A percentile compares a stretch with the other conserved stretches of the same genome.
These are phyloP conservation scores for Candida morakotiae DNA, from an alignment of 805 yeast species.

Conservation along the genomic window DNA sequence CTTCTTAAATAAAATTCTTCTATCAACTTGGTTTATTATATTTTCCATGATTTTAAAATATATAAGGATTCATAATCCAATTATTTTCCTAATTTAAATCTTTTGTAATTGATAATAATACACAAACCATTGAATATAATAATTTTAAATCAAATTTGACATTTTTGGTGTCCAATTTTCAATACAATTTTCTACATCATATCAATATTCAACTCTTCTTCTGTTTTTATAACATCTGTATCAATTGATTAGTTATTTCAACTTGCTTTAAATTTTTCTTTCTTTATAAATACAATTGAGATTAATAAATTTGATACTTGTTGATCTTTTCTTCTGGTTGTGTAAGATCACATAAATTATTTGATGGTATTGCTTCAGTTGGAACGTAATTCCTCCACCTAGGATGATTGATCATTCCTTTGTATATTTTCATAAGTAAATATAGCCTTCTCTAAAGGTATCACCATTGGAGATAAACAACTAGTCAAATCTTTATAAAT, in stretches of 20 bases:
- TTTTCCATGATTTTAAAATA: slow-evolving; percentile 67
- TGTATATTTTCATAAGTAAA: slow-evolving; percentile 26
- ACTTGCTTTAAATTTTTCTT: no score
- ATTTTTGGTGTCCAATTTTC: slow-evolving; percentile 27
- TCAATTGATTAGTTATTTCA: no score
- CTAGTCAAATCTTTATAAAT: slow-evolving; percentile 27
- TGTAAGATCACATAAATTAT: no score
- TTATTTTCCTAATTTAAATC: slow-evolving; percentile 20
- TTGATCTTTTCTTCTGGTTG: no score
- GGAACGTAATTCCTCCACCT: no score
- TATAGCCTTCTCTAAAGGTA: slow-evolving; percentile 31
- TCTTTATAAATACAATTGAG: no score
- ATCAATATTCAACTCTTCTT: slow-evolving; percentile 38
- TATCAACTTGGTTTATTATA: slow-evolving; percentile 51
- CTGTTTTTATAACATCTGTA: no score
- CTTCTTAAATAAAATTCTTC: slow-evolving; percentile 29
- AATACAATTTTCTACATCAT: slow-evolving; percentile 28
- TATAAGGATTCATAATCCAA: slow-evolving; percentile 57
- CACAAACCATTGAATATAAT: slow-evolving; percentile 28
- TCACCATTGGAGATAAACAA: slow-evolving; percentile 28
- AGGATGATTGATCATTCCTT: no score
- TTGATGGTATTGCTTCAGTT: no score
- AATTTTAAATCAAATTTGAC: slow-evolving; percentile 18
- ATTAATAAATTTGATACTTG: no score
- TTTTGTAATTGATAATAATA: slow-evolving; percentile 24